Evolutionary conservation across 257 asterid species (phyloP), one percentile per base, ranked within the genome.

Genomic region (Dorcoceras hygrometricum): DNA sequence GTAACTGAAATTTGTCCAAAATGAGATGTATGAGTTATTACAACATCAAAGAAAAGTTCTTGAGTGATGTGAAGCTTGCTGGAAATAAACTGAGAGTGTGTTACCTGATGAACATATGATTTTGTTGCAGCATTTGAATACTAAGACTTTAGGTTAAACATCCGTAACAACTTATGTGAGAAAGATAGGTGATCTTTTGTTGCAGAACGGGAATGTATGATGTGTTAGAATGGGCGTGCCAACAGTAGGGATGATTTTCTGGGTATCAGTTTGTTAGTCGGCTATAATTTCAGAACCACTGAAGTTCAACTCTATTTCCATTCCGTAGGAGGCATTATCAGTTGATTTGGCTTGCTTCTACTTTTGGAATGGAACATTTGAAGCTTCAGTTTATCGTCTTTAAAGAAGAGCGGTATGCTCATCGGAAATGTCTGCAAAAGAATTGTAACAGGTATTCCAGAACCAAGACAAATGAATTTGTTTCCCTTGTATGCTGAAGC

Each of bases 221-320:
- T 28, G 10, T 34, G 29, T 34, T 5, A 18, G 63, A 62, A 57
- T 39, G 66, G 43, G 63, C 65, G 26, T 66, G 74, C 72, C 39
- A 32, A 48, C 43, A 24, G 62, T 54, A 10, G 19, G 57, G 72
- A 74, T 63, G 55, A 66, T 19, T 71, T 68, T 59, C 14, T 32
- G 66, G 50, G 65, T 56, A 43, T 59, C 22, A 46, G 50, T 59
- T 59, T 68, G 55, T 59, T 66, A 23, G 53, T 56, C 61, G 60
- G 57, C 25, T 50, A 46, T 46, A 62, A n/a, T 25, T 29, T 66
- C 56, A 6, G 59, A 19, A 63, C 25, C 61, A 43, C 22, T 25
- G 26, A 67, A 58, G 76, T 67, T 71, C 56, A 64, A 67, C 25
- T 27, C 65, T 62, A 22, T 67, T 73, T 78, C 50, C 39, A 39